Evolutionary conservation across 1,139 yeast species (phyloP).

Genomic region (Candida freyschussii): DNA sequence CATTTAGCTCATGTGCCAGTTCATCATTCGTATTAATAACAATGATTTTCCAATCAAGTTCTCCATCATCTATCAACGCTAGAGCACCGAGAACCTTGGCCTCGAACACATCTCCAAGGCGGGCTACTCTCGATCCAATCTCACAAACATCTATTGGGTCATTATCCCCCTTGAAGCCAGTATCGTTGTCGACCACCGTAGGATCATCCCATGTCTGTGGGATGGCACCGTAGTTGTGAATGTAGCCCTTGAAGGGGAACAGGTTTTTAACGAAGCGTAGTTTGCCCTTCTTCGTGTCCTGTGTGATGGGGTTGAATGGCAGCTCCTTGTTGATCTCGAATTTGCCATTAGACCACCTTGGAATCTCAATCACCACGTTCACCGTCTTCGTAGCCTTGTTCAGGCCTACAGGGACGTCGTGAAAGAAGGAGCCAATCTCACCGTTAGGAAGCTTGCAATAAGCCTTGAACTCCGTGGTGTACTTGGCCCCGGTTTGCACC

Average conservation of each 20-base stretch:
- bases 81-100: conserved; percentile 90
- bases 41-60: conserved; percentile 94
- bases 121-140: conserved; percentile 62
- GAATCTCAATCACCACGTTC: conserved; percentile 91
- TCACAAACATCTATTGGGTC: conserved; percentile 97
- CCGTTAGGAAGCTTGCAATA: conserved; percentile 39
- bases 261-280: conserved; percentile 84
- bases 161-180: conserved; percentile 75
- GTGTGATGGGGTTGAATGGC: conserved; percentile 82
- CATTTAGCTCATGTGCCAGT: conserved; percentile 67
- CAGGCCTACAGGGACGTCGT: conserved; percentile 80
- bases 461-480: conserved; percentile 40
- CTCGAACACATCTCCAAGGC: conserved; percentile 65
- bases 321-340: conserved; percentile 78
- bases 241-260: conserved; percentile 95
- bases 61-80: conserved; percentile 96
- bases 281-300: conserved; percentile 89
- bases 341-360: conserved; percentile 94
- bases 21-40: conserved; percentile 83
- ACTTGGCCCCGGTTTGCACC: conserved; percentile 36
- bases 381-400: conserved; percentile 58
- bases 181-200: conserved; percentile 38
- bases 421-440: conserved; percentile 71
- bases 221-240: conserved; percentile 96
- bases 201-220: conserved; percentile 98